phyloP scores from a whole-genome alignment of 352 stramenopile genomes.

The Globisporangium cederbergense region DNA sequence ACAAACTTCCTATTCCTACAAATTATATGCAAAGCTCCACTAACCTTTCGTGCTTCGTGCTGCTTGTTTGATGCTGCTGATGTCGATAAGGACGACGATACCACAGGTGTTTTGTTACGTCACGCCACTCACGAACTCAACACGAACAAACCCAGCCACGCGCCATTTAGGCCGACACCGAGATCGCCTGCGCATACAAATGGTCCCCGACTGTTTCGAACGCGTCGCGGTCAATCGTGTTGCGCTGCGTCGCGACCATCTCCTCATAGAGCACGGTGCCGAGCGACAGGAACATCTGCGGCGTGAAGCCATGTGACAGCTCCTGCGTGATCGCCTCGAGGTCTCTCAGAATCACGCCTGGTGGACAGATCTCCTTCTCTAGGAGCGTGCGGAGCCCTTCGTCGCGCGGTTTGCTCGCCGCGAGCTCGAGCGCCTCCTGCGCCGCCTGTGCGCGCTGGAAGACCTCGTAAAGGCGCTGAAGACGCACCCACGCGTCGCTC shows the following conservation, averaged over 20 bases:
- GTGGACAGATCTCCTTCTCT: conserved; percentile 30
- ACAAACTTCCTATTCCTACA: not conserved
- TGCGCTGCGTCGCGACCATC: conserved; percentile 46
- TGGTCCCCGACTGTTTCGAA: conserved; percentile 53
- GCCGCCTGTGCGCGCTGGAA: conserved; percentile 43
- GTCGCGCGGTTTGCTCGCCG: conserved; percentile 23
- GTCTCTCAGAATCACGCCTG: conserved; percentile 46
- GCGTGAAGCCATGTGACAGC: conserved; percentile 66
- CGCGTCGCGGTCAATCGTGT: conserved; percentile 40
- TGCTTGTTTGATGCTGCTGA: not conserved
- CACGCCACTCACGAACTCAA: too few relatives aligned
- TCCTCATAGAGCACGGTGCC: conserved; percentile 70
- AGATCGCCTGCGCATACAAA: conserved; percentile 50
- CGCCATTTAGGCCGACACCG: conserved; percentile 33
- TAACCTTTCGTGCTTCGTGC: not conserved
- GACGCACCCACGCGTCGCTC: conserved; percentile 47
- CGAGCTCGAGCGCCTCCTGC: conserved; percentile 23
- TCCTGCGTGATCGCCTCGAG: conserved; percentile 42
- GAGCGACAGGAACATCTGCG: conserved; percentile 62
- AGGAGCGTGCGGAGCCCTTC: conserved; percentile 49
- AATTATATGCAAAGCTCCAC: conserved; percentile 1
- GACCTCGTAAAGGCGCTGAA: conserved; percentile 57
- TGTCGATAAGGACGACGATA: not conserved
- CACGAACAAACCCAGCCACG: not conserved
- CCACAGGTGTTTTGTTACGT: not conserved